These are phyloP conservation scores for Citrus cavaleriei DNA, from an alignment of 345 rosid genomes.

Conservation along the genomic window DNA sequence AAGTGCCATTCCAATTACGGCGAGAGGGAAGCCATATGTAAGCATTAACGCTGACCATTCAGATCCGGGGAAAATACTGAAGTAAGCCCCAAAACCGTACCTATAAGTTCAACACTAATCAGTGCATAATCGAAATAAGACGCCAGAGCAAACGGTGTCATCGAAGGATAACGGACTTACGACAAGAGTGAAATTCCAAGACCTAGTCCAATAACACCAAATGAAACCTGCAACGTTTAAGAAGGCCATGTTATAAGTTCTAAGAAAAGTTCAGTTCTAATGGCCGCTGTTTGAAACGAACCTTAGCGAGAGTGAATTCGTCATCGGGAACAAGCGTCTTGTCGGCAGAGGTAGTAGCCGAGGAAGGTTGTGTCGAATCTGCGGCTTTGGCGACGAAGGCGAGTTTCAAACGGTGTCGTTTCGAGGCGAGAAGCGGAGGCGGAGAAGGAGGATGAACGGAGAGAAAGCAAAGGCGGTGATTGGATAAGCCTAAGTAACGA, in stretches of 20 bases:
- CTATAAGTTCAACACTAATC: conserved; percentile 34
- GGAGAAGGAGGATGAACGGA: conserved; percentile 24
- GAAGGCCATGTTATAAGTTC: not conserved
- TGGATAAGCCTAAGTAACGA: conserved; percentile 8
- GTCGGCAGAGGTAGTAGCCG: conserved; percentile 34
- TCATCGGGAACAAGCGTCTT: conserved; percentile 59
- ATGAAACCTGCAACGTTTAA: conserved; percentile 61
- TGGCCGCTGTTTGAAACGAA: not conserved
- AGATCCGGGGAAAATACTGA: conserved; percentile 88
- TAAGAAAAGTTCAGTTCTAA: not conserved
- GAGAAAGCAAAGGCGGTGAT: conserved; percentile 26
- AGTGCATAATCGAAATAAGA: conserved; percentile 2
- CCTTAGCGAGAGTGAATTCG: conserved; percentile 83
- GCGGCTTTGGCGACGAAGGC: conserved; percentile 47
- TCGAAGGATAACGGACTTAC: conserved; percentile 41
- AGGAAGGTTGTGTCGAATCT: conserved; percentile 62
- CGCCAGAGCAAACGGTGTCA: not conserved
- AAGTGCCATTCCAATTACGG: conserved; percentile 97
- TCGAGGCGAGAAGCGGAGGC: conserved; percentile 11
- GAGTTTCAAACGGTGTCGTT: conserved; percentile 17
- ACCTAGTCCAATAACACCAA: conserved; percentile 86
- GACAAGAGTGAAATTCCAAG: conserved; percentile 73
- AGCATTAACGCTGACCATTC: conserved; percentile 98
- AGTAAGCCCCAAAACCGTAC: conserved; percentile 94
- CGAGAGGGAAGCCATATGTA: conserved; percentile 96